phyloP scores from a whole-genome alignment of 2,329 filamentous ascomycete genomes.

The Onygena corvina region DNA sequence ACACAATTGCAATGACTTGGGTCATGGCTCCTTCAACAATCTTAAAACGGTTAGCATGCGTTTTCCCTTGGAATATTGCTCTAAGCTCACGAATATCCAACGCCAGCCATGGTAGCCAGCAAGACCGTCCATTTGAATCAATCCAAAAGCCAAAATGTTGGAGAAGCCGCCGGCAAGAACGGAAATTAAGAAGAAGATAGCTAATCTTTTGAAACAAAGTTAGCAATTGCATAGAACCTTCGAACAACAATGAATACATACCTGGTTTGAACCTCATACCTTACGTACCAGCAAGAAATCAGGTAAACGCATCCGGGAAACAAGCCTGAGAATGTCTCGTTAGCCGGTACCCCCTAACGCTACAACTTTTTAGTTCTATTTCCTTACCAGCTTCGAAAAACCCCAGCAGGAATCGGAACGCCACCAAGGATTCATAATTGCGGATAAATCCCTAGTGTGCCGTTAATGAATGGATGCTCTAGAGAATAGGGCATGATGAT shows the following conservation, averaged over 20 bases:
- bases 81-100: slow-evolving; percentile 20
- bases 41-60: neutral
- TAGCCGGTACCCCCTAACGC: neutral
- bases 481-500: neutral
- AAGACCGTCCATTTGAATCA: slow-evolving; percentile 22
- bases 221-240: neutral
- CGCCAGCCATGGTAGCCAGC: slow-evolving; percentile 28
- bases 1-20: slow-evolving; percentile 37
- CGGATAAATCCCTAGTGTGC: slow-evolving; percentile 11
- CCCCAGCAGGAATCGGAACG: slow-evolving; percentile 33
- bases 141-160: slow-evolving; percentile 28
- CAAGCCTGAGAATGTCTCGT: slow-evolving; percentile 23
- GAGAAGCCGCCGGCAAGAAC: slow-evolving; percentile 11
- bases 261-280: slow-evolving; percentile 57
- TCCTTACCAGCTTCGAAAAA: slow-evolving; percentile 34
- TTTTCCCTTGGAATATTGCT: neutral
- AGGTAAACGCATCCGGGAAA: slow-evolving; percentile 37
- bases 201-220: slow-evolving; percentile 9
- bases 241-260: slow-evolving; percentile 43
- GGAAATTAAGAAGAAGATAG: slow-evolving; percentile 11
- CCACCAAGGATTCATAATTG: slow-evolving; percentile 30
- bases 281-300: slow-evolving; percentile 34
- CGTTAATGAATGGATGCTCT: neutral
- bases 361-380: neutral
- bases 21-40: slow-evolving; percentile 41